Evolutionary conservation across 1,284 basidiomycete genomes (phyloP), one percentile per base, ranked within the genome.

Genomic region (Melampsora americana): DNA sequence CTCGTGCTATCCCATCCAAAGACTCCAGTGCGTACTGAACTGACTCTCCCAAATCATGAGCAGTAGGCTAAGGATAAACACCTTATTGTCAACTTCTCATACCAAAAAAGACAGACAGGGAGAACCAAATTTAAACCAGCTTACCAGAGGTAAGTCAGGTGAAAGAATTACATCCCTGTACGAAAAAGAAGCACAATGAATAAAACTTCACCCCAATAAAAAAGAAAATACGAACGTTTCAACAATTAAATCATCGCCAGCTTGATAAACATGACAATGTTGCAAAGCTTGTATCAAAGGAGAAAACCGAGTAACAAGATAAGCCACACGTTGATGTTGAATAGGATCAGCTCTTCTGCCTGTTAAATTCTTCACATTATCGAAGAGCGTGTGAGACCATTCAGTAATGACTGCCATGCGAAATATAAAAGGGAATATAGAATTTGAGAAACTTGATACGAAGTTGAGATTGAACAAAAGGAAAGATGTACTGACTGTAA

Each of bases 41-140:
- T 11, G 83, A 84, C 80, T 84, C 84, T 23, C 84, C 84, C 0
- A 85, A 78, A 78, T 86, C 83, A 77, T 85, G 85, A 9, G 84
- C 84, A 65, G 82, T 82, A 46, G 84, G 84, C 7, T 72, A 71
- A 9, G 26, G 4, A 60, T 18, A 28, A 32, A 39, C 26, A 30
- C 18, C 11, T 14, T 23, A 32, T 30, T 26, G n/a, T 59, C 26
- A 59, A 39, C 50, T 39, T 12, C 0, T 44, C 7, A 71, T 7
- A 39, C 39, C 42, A 44, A 5, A 4, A 35, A 20, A n/a, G n/a
- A n/a, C n/a, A n/a, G n/a, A 66, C 16, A 20, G 12, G 20, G 5
- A n/a, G 5, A 44, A 42, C 42, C 2, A 18, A 23, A 59, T 5
- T 46, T 2, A 32, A 72, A 1, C 28, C 28, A 32, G 11, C 60